A percentile compares a stretch with the other conserved stretches of the same genome.
These are phyloP conservation scores for Cladorrhinum sp. DNA, from an alignment of 2,329 filamentous ascomycete species.

Conservation along the genomic window DNA sequence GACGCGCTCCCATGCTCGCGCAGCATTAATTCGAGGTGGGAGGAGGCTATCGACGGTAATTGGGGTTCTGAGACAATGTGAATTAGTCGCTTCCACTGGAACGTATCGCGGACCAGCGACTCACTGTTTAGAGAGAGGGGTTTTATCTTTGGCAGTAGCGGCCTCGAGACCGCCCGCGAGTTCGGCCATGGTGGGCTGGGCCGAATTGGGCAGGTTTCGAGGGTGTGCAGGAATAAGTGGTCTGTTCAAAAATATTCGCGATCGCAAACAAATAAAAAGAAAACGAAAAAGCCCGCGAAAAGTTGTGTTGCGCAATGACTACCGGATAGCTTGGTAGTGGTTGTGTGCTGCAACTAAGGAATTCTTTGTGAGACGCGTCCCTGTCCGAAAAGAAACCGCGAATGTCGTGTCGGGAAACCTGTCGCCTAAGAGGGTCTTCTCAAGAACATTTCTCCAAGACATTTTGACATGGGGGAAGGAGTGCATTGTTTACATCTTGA, in stretches of 20 bases:
- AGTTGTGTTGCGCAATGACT: background rate
- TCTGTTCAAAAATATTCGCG: background rate
- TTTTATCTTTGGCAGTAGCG: constrained; percentile 4
- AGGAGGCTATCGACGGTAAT: constrained; percentile 28
- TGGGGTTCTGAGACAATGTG: constrained; percentile 13
- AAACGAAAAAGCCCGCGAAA: background rate
- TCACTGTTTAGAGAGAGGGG: constrained; percentile 9
- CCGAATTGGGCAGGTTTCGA: constrained; percentile 6
- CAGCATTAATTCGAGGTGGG: constrained; percentile 19
- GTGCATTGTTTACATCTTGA: constrained; percentile 27
- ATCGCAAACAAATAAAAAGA: constrained; percentile 6
- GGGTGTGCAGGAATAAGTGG: background rate
- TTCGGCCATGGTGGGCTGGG: constrained; percentile 9
- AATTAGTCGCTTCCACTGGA: background rate
- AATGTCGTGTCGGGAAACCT: constrained; percentile 7
- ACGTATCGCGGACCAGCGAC: background rate
- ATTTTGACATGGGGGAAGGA: background rate
- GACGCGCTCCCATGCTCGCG: constrained; percentile 34
- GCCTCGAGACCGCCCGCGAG: constrained; percentile 8
- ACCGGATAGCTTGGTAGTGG: background rate
- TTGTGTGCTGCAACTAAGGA: background rate
- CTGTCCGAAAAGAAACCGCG: constrained; percentile 16
- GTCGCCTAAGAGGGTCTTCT: constrained; percentile 2
- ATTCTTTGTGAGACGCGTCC: background rate
- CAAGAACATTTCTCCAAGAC: constrained; percentile 5